Base-by-base conservation (phyloP, 2,329 filamentous ascomycete genomes). In the Gaeumannomyces sp. region DNA sequence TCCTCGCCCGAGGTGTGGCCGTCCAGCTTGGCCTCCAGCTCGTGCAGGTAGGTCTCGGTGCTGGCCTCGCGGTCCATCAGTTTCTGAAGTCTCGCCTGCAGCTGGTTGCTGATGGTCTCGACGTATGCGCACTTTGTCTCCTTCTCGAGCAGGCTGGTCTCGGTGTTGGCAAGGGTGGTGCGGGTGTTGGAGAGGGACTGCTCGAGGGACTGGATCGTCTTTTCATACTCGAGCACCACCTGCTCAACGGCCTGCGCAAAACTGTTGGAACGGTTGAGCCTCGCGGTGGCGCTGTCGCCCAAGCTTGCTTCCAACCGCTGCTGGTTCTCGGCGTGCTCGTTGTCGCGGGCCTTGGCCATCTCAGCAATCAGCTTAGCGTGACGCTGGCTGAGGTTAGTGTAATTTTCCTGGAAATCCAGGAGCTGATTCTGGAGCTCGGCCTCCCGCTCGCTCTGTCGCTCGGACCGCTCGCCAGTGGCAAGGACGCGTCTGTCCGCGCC, bases 181-280 rank as follows among this genome's bases (percentile, higher is more conserved):
- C 95, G 86, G 1, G 95, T 98, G 72, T 88, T 95, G 0, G 93
- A 93, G 19, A 99, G 85, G 1, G 93, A 97, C 62, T 93, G 88
- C 76, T 99, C 95, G 22, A 99, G 84, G 64, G 87, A 90, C 75
- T 98, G 93, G 62, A 99, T 99, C 0, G 96, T 99, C 82, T 96
- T 98, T 76, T 99, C 96, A 74, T 99, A 99, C 77, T 99, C 95
- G 61, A 98, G 80, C 3, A 99, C 92, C 28, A 99, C 92, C 73
- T 96, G 91, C 72, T 99, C 95, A 27, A 99, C 94, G 33, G 94
- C 94, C 74, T 96, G 90, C 1, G 94, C 93, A 73, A 99, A 98
- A 0, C 92, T 96, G 74, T 96, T 97, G 25, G 96, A 99, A 57
- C 95, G 89, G 74, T 97, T 96, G 68, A 98, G 79, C 64, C 95